Base-by-base conservation (phyloP, 768 basidiomycete genomes). In the Tephrocybe rancida region DNA sequence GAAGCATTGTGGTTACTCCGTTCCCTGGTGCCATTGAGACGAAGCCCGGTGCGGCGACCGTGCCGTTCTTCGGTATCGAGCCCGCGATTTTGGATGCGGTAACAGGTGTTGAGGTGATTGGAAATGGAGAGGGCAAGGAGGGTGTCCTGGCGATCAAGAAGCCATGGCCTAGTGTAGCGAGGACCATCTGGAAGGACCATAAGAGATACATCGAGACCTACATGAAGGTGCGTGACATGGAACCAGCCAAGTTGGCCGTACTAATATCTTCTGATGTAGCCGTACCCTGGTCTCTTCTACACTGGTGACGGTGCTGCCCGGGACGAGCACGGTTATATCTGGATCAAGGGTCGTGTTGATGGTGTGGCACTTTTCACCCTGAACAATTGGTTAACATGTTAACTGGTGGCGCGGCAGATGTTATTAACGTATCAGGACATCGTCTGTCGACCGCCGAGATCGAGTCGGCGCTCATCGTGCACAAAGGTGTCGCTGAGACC, bases 351-450 rank as follows among this genome's bases (percentile, higher is more conserved):
- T 47, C 86, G 97, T 60, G 84, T 98, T 45, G 97, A 99, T 70
- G 95, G 90, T 79, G 59, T 72, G 80, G 60, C 46, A 9, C 2
- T 32, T 11, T n/a, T 45, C 49, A n/a, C 39, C n/a, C 51, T 19
- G 5, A 27, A 18, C n/a, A n/a, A 9, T 14, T 32, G 22, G 30
- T 5, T 5, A 18, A 13, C 5, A 24, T 34, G 52, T 34, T 45
- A 19, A 29, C 22, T 16, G 16, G 16, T 61, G 16, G 16, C 22
- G 21, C 22, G 6, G 13, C 34, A 91, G 90, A 96, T 73, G 95
- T 97, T 54, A 97, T 97, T 82, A 98, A 98, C 72, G 95, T 98
- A 27, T 95, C 96, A 37, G 96, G 96, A 1, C 96, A 99, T 71
- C 88, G 96, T 63, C 77, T 99, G 49, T 95, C 93, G 38, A 99